Percentiles rank a stretch among this genome's conserved stretches.
These are phyloP conservation scores for Coniferiporia weirii DNA, from an alignment of 1,284 basidiomycete species.

Conservation along the genomic window DNA sequence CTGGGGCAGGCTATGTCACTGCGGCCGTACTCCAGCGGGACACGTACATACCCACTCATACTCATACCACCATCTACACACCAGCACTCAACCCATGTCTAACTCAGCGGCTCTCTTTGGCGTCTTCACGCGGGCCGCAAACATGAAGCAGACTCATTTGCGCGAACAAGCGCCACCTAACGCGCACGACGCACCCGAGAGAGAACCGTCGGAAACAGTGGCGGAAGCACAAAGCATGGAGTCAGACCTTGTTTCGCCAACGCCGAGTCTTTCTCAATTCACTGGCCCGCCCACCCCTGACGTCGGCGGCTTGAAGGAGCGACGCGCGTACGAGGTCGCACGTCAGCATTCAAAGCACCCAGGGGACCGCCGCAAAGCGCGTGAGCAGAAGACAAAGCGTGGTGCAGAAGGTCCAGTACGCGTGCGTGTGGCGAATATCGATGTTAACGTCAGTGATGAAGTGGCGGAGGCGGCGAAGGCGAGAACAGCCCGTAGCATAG, in stretches of 20 bases:
- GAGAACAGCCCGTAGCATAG: not conserved
- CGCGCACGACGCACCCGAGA: not conserved
- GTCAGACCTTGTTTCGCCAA: not conserved
- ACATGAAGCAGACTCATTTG: not conserved
- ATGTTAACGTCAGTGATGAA: not conserved
- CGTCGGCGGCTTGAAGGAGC: constrained; percentile 2
- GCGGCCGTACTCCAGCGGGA: too few relatives aligned
- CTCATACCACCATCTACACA: not conserved
- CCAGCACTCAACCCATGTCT: not conserved
- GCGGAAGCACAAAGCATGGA: not conserved
- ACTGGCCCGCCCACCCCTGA: not conserved
- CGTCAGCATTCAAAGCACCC: constrained; percentile 7
- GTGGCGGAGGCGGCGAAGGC: not conserved
- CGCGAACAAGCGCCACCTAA: not conserved
- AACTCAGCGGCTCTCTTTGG: not conserved
- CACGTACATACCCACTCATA: not conserved
- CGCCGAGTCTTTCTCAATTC: not conserved
- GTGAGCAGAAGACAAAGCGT: constrained; percentile 9
- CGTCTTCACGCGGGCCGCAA: not conserved
- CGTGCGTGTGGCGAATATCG: not conserved
- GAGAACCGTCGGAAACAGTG: not conserved
- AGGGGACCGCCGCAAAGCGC: constrained; percentile 13
- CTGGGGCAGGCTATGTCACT: not conserved
- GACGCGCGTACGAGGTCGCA: constrained; percentile 13
- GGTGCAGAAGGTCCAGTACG: not conserved